These are phyloP conservation scores for Epichloe bromicola DNA, from an alignment of 2,329 filamentous ascomycete species.

Conservation along the genomic window DNA sequence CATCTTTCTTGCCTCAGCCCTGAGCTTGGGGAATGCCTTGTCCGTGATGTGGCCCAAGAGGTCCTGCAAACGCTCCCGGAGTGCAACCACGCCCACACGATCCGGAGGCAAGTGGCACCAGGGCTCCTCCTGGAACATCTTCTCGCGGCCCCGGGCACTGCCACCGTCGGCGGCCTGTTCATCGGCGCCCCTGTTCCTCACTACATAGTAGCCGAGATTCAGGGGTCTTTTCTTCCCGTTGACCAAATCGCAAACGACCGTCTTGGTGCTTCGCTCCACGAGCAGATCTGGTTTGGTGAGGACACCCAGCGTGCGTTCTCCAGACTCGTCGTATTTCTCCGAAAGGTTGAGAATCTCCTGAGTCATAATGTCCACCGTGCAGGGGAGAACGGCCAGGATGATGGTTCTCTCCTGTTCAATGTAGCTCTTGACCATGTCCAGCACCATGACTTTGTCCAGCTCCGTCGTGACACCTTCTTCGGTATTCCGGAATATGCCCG, in stretches of 20 bases:
- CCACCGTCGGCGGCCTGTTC: conserved; percentile 18
- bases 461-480: conserved; percentile 27
- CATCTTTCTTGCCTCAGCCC: conserved; percentile 14
- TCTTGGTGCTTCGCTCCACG: conserved; percentile 24
- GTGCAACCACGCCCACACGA: conserved; percentile 20
- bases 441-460: conserved; percentile 30
- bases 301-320: conserved; percentile 30
- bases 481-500: conserved; percentile 33
- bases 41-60: conserved; percentile 29
- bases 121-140: conserved; percentile 28
- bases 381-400: conserved; percentile 32
- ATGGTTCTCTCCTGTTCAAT: conserved; percentile 34
- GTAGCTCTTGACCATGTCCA: conserved; percentile 33
- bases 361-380: conserved; percentile 26
- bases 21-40: conserved; percentile 23
- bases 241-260: conserved; percentile 28
- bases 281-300: conserved; percentile 50
- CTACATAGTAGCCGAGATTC: conserved; percentile 33
- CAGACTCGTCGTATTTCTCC: conserved; percentile 23
- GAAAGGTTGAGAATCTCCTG: conserved; percentile 27
- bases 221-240: conserved; percentile 26
- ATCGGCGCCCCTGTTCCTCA: conserved; percentile 34
- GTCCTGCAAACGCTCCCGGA: conserved; percentile 21
- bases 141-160: conserved; percentile 18
- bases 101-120: conserved; percentile 6